Evolutionary conservation across 805 yeast species (phyloP), one percentile per base, ranked within the genome.

Genomic region (Zygosaccharomyces rouxii): DNA sequence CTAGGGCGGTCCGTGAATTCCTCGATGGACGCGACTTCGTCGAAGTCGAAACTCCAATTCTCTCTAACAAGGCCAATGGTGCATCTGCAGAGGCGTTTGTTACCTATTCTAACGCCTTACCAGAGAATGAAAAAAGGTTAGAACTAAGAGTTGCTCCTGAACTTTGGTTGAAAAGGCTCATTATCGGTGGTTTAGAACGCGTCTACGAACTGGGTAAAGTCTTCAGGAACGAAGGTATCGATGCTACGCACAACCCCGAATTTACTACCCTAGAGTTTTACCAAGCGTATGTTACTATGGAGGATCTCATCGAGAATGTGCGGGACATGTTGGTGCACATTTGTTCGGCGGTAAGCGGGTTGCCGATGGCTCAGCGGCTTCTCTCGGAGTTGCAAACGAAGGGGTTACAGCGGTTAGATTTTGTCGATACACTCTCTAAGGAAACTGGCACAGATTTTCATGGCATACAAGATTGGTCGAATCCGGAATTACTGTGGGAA

Each of bases 161-260:
- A 60, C 69, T 94, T 33, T 94, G 97, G 97, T 75, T 94, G 47
- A 94, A 94, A 62, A 77, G 86, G 54, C 68, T 94, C 44, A 78
- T 89, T 2, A 81, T 92, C 29, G 76, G 87, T 6, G 99, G 99
- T 1, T 80, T 90, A 59, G 95, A 90, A 56, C 80, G 78, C 55
- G 83, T 94, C 2, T 94, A 79, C 66, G 98, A 94, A 60, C 79
- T 94, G 46, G 97, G 97, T 0, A 76, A 78, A 46, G 82, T 76
- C 40, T 94, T 90, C 66, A 74, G 99, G 58, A 94, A 94, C 60
- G 99, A 94, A 68, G 96, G 97, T 5, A 75, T 92, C 25, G 99
- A 92, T 63, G 74, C 85, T 1, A 86, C 96, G 0, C 99, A 92
- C 64, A 94, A 92, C 66, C 96, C 97, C 0, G 99, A 92, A 61